Conservation (phyloP, 2,329 filamentous ascomycete genomes). For the Thermoascus crustaceus region DNA sequence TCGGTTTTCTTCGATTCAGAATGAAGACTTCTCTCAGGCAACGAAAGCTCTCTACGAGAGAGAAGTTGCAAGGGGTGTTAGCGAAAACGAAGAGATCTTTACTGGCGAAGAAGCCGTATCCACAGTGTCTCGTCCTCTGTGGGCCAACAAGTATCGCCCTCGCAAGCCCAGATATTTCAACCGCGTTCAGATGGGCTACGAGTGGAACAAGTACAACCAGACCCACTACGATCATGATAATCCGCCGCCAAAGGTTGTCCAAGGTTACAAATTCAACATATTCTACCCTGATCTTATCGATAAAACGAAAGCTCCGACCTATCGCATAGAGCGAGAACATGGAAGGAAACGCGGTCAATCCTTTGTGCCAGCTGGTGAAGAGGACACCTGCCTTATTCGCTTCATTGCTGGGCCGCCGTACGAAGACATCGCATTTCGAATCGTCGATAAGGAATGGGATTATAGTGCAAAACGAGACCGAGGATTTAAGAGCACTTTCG, state of each 20-base stretch:
- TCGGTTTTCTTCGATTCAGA: conserved; percentile 60
- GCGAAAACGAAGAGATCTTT: conserved; percentile 94
- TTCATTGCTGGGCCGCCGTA: conserved; percentile 95
- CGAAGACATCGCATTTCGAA: conserved; percentile 92
- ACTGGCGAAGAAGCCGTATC: conserved; percentile 75
- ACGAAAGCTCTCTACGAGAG: conserved; percentile 86
- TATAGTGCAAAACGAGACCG: conserved; percentile 92
- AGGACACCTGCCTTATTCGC: conserved; percentile 92
- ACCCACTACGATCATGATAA: conserved; percentile 99
- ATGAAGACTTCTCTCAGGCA: conserved; percentile 76
- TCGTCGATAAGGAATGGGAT: conserved; percentile 98
- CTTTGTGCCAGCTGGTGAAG: conserved; percentile 85
- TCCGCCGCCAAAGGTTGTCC: conserved; percentile 92
- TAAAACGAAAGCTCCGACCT: conserved; percentile 88
- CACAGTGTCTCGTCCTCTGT: conserved; percentile 58
- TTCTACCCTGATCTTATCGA: conserved; percentile 98
- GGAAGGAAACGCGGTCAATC: conserved; percentile 84
- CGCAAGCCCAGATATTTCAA: conserved; percentile 97
- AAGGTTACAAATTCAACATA: conserved; percentile 99
- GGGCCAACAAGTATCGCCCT: conserved; percentile 77
- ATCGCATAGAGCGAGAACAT: conserved; percentile 89
- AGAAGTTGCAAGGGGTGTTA: conserved; percentile 82
- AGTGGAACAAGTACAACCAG: conserved; percentile 99
- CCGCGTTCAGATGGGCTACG: conserved; percentile 95
- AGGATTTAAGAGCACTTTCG: conserved; percentile 92